Conservation (phyloP, 2,329 filamentous ascomycete genomes). For the Salinomyces thailandicus region DNA sequence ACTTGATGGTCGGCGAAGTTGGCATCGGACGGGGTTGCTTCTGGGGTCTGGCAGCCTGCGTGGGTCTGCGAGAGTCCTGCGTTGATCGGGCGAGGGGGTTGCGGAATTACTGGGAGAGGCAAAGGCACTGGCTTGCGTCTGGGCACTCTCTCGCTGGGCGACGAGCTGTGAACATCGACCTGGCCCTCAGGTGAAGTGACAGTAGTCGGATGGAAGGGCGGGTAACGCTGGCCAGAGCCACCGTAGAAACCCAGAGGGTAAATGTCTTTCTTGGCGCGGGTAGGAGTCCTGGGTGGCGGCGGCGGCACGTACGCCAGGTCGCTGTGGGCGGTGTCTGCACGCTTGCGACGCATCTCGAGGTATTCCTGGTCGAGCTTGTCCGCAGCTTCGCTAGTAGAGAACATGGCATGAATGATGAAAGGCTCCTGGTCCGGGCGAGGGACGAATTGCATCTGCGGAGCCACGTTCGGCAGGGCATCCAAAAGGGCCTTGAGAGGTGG, state of each 20-base stretch:
- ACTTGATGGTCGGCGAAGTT: conserved; percentile 1
- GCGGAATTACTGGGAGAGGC: conserved; percentile 1
- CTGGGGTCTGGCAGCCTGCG: not conserved
- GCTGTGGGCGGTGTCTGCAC: conserved; percentile 5
- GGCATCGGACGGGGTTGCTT: conserved; percentile 1
- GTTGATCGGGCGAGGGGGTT: not conserved
- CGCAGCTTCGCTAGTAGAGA: conserved; percentile 1
- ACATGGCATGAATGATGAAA: not conserved
- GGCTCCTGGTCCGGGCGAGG: not conserved
- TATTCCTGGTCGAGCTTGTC: conserved; percentile 2
- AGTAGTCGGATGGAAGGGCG: conserved; percentile 2
- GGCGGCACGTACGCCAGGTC: conserved; percentile 11
- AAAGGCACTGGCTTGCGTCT: conserved; percentile 8
- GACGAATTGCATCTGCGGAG: not conserved
- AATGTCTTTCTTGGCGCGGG: conserved; percentile 9
- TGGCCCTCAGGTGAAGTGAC: conserved; percentile 1
- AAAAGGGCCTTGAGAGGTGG: not conserved
- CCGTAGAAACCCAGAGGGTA: conserved; percentile 15
- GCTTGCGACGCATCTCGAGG: conserved; percentile 1
- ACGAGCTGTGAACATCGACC: conserved; percentile 4
- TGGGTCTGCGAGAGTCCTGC: not conserved
- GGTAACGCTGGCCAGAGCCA: conserved; percentile 13
- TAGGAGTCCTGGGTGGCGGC: conserved; percentile 2
- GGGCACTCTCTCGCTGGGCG: conserved; percentile 4
- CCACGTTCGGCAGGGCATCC: not conserved